These are phyloP conservation scores for Globisporangium heterothallicum DNA, from an alignment of 352 stramenopile species.

Conservation along the genomic window DNA sequence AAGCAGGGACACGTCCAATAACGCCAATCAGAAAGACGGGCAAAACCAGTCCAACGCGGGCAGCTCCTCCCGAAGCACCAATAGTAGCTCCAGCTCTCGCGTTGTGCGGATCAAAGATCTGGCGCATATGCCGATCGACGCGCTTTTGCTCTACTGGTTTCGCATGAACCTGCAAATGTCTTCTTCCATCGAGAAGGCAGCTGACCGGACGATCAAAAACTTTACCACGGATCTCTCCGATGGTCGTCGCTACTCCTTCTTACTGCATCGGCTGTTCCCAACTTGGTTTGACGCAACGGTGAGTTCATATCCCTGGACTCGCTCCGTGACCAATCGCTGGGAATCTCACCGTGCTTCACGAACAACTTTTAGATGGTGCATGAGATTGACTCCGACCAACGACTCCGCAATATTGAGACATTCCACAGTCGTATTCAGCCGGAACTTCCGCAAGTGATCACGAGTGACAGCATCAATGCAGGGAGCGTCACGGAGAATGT, in stretches of 20 bases:
- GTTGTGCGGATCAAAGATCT: conserved; percentile 54
- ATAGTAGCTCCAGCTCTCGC: conserved; percentile 14
- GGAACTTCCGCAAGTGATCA: conserved; percentile 56
- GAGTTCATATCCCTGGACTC: neutral
- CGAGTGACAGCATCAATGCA: conserved; percentile 64
- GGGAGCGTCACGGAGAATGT: conserved; percentile 61
- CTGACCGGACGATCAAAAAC: conserved; percentile 72
- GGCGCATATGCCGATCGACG: conserved; percentile 67
- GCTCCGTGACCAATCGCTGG: neutral
- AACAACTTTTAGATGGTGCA: conserved; percentile 54
- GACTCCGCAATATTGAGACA: conserved; percentile 59
- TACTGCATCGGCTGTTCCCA: conserved; percentile 71
- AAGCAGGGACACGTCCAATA: neutral
- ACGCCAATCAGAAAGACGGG: neutral
- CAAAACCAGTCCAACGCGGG: no score
- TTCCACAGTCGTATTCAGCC: conserved; percentile 69
- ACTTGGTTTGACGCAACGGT: conserved; percentile 65
- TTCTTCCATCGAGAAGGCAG: conserved; percentile 50
- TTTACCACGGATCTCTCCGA: conserved; percentile 71
- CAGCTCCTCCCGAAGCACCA: neutral
- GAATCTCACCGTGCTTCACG: neutral
- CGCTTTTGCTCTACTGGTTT: conserved; percentile 70
- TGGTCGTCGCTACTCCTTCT: conserved; percentile 55
- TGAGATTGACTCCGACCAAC: conserved; percentile 66
- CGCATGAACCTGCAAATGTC: conserved; percentile 67